Base-by-base conservation (phyloP, 805 yeast species). In the Metschnikowia gruessii region DNA sequence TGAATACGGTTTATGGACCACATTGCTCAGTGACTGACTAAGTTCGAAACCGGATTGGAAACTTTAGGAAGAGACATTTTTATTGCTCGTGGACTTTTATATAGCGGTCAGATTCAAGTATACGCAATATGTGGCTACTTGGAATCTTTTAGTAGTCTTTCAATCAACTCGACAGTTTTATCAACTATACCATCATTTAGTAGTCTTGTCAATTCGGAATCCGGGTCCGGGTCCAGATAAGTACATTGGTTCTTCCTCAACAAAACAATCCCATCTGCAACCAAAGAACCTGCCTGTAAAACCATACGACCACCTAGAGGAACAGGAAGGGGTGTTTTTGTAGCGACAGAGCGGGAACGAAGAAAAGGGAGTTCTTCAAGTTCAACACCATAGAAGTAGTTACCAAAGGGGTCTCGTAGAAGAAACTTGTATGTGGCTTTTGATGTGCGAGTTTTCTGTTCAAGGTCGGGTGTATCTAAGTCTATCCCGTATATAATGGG, bases 1-100 rank as follows among this genome's bases (percentile, higher is more conserved):
- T 45, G 88, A 83, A 56, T 70, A 75, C 48, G 95, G 83, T 1
- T 73, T 90, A 42, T 90, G 97, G 97, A 83, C 82, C 18, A 55
- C 80, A 42, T 64, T 87, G 40, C 62, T 78, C 3, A 58, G 53
- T 33, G 57, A 60, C 61, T 64, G 61, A 62, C 66, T 53, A 60
- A 42, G 48, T 42, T 19, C 48, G 48, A 37, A 35, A 38, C 30
- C 22, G 30, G 33, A 34, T 12, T 45, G 37, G 36, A 45, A 49
- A 41, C 47, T 57, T 26, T 49, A 37, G 40, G 36, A 22, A 34
- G 30, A 37, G 33, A 26, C 32, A 8, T 16, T 26, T 26, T 13
- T 16, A 36, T 24, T 36, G 11, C 18, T n/a, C 18, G 21, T 24
- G 18, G 13, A 13, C 21, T 22, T 24, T 22, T 36, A 33, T 19